Percentiles rank a stretch among this genome's conserved stretches.
Evolutionary conservation across 2,329 filamentous ascomycete genomes (phyloP).

Genomic region (Emmonsiellopsis sp.): DNA sequence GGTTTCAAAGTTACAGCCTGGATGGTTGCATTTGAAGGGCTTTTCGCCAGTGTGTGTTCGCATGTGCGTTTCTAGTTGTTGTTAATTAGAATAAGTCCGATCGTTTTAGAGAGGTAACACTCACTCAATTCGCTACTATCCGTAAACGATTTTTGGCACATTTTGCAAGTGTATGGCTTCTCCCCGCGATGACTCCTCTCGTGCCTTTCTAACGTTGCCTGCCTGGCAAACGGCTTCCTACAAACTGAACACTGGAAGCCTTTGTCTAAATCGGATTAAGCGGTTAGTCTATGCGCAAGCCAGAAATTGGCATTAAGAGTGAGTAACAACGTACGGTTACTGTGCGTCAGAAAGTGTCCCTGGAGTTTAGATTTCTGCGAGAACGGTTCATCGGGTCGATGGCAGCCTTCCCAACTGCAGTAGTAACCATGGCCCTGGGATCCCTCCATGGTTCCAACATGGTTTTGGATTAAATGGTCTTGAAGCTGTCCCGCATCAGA

Average conservation of each 20-base stretch:
- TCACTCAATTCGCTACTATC: conserved; percentile 37
- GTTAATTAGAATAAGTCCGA: conserved; percentile 11
- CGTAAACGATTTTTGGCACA: conserved; percentile 34
- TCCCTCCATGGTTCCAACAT: conserved; percentile 29
- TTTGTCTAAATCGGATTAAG: conserved; percentile 22
- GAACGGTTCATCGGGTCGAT: conserved; percentile 33
- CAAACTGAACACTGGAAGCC: conserved; percentile 33
- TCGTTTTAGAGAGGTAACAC: conserved; percentile 5
- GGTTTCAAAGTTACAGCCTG: conserved; percentile 34
- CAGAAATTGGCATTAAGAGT: neutral
- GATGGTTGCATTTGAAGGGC: conserved; percentile 33
- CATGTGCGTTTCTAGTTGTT: conserved; percentile 30
- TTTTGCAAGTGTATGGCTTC: conserved; percentile 33
- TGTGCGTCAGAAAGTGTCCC: conserved; percentile 35
- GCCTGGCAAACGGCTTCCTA: conserved; percentile 32
- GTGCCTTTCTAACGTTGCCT: conserved; percentile 34
- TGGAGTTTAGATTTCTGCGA: conserved; percentile 38
- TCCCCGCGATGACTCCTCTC: conserved; percentile 36
- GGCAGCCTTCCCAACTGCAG: conserved; percentile 34
- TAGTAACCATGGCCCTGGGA: conserved; percentile 34
- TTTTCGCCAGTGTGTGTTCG: conserved; percentile 35
- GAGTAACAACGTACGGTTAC: conserved; percentile 26
- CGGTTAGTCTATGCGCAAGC: neutral
- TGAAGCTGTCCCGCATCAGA: conserved; percentile 27
- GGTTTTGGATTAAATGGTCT: conserved; percentile 28